Percentiles rank a stretch among this genome's conserved stretches.
phyloP scores from a whole-genome alignment of 345 rosid genomes.

The Heritiera fomes region DNA sequence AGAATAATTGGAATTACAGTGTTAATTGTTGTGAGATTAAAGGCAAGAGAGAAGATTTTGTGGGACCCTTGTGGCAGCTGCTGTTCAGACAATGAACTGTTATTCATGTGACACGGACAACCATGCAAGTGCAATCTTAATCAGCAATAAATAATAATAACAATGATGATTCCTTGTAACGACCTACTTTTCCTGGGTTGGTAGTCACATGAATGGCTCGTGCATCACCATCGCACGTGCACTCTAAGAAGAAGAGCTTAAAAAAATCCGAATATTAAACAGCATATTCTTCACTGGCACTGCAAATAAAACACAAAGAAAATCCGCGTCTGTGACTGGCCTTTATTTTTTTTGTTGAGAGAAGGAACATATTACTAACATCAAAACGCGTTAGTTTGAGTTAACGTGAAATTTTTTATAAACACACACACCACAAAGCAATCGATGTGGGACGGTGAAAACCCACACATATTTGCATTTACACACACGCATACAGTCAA shows the following conservation, averaged over 20 bases:
- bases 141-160: not conserved
- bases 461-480: no score
- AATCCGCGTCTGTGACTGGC: no score
- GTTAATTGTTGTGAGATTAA: not conserved
- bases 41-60: not conserved
- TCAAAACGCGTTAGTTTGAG: no score
- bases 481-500: no score
- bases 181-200: not conserved
- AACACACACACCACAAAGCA: no score
- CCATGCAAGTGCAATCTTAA: slow-evolving; percentile 1
- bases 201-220: not conserved
- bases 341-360: no score
- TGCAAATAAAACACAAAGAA: no score
- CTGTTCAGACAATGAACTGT: not conserved
- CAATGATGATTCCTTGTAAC: not conserved
- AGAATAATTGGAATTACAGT: not conserved
- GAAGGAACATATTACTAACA: no score
- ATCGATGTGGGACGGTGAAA: no score
- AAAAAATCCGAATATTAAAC: not conserved
- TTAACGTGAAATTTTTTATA: no score
- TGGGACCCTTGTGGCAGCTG: not conserved
- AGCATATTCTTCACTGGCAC: no score
- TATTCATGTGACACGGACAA: not conserved
- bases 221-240: not conserved
- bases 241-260: not conserved